A percentile compares a stretch with the other conserved stretches of the same genome.
These are phyloP conservation scores for Nakaseomyces sp. DNA, from an alignment of 1,139 yeast genomes.

Conservation along the genomic window DNA sequence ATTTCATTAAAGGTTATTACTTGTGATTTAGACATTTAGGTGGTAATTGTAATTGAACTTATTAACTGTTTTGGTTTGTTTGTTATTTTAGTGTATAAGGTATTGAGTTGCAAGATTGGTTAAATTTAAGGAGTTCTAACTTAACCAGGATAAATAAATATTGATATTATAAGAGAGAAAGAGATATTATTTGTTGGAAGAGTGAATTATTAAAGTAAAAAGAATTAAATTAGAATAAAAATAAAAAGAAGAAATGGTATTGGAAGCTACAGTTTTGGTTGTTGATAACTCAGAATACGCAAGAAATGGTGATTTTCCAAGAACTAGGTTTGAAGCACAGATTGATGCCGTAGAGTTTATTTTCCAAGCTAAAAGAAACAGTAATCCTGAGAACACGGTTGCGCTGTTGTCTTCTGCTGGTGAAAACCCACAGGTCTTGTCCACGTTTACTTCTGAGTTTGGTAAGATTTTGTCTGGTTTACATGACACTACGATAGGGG, in stretches of 20 bases:
- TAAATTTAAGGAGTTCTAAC: no score
- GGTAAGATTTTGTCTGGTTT: conserved; percentile 85
- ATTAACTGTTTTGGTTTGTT: no score
- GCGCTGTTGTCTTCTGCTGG: conserved; percentile 89
- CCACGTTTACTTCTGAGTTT: conserved; percentile 79
- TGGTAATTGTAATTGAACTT: no score
- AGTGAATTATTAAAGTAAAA: no score
- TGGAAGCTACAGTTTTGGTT: conserved; percentile 93
- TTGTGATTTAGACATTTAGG: no score
- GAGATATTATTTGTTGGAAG: no score
- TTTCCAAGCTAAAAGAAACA: conserved; percentile 74
- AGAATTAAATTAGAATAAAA: no score
- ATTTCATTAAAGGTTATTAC: no score
- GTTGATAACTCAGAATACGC: conserved; percentile 93
- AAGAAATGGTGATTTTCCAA: conserved; percentile 89
- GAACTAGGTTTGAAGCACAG: conserved; percentile 89
- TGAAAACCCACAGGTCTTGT: conserved; percentile 71
- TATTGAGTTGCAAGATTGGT: no score
- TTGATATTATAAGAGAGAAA: no score
- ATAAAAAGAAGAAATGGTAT: conserved; percentile 47
- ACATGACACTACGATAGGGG: conserved; percentile 71
- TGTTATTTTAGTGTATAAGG: no score
- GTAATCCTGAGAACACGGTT: conserved; percentile 91
- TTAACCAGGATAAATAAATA: no score
- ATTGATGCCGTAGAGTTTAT: conserved; percentile 84